phyloP scores from a whole-genome alignment of 148 eudicot species.

The Linanthus parryae region DNA sequence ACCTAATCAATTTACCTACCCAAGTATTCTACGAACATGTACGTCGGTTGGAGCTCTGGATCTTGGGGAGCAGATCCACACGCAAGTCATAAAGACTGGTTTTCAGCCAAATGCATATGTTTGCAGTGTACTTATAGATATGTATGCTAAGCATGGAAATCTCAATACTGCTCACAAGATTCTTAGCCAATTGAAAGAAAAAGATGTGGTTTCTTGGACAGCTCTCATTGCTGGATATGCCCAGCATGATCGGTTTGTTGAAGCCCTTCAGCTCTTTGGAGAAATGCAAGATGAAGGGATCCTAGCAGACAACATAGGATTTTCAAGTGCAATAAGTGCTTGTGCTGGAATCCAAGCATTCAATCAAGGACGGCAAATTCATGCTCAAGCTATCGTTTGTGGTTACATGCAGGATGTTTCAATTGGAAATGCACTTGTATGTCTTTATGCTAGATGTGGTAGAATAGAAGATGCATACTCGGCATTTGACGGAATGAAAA shows the following conservation, averaged over 20 bases:
- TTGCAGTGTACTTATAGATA: conserved; percentile 80
- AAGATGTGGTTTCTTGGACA: conserved; percentile 90
- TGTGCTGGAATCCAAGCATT: conserved; percentile 80
- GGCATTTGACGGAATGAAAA: conserved; percentile 57
- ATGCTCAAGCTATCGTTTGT: conserved; percentile 57
- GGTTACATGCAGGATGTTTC: conserved; percentile 73
- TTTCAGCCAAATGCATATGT: conserved; percentile 81
- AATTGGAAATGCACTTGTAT: conserved; percentile 70
- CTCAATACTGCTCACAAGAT: conserved; percentile 60
- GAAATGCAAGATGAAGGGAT: conserved; percentile 67
- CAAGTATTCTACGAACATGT: conserved; percentile 82
- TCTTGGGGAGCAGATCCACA: conserved; percentile 84
- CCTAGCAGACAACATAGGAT: conserved; percentile 70
- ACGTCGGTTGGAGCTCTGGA: conserved; percentile 62
- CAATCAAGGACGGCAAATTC: conserved; percentile 81
- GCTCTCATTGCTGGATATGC: conserved; percentile 78
- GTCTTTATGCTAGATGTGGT: conserved; percentile 85
- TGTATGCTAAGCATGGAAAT: conserved; percentile 81
- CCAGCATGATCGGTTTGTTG: conserved; percentile 58
- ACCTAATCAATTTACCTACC: conserved; percentile 92
- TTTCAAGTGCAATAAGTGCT: conserved; percentile 87
- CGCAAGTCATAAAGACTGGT: conserved; percentile 74
- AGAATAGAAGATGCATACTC: conserved; percentile 53
- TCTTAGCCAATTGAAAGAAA: conserved; percentile 51
- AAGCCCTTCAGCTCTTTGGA: conserved; percentile 67